Base-by-base conservation (phyloP, 768 basidiomycete genomes). In the Coprinopsis marcescibilis region DNA sequence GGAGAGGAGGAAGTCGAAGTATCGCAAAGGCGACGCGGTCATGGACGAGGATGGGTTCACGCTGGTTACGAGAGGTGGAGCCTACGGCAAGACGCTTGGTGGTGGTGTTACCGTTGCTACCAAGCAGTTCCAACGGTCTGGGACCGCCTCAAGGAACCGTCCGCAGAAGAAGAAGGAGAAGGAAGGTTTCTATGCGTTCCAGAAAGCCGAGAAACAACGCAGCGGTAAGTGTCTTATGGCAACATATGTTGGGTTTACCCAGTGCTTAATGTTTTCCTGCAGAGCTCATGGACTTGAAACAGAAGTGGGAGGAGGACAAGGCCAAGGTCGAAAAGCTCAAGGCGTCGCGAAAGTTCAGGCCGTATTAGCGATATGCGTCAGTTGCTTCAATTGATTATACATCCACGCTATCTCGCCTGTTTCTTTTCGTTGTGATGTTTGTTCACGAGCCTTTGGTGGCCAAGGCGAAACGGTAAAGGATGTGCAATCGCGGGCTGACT, bases 31-130 rank as follows among this genome's bases (percentile, higher is more conserved):
- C 17, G 90, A 91, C 57, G 90, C 87, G 4, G 73, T 95, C 46
- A 87, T 95, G 34, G 93, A 97, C 61, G 91, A 88, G 50, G 93
- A 97, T 51, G 93, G 93, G 2, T 97, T 95, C 62, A 95, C 91
- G 10, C 77, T 97, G 11, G 93, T 97, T 27, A 88, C 85, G n/a
- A 76, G 93, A 29, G 89, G 91, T 3, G 93, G 93, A 11, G 84
- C 85, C 17, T 93, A 93, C 56, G 92, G 93, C 3, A 74, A 89
- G 59, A 89, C 89, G 1, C 69, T 92, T 3, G 92, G 92, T 23
- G 90, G 91, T 12, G 91, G 89, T 1, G 70, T 75, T 62, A 77
- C 63, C 64, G 60, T 77, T 66, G 67, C 81, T 65, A 65, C 80
- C 61, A 88, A 86, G 62, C 66, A 68, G 67, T 63, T 81, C 72